phyloP scores from a whole-genome alignment of 2,329 filamentous ascomycete species.

The Penicillium sp. region DNA sequence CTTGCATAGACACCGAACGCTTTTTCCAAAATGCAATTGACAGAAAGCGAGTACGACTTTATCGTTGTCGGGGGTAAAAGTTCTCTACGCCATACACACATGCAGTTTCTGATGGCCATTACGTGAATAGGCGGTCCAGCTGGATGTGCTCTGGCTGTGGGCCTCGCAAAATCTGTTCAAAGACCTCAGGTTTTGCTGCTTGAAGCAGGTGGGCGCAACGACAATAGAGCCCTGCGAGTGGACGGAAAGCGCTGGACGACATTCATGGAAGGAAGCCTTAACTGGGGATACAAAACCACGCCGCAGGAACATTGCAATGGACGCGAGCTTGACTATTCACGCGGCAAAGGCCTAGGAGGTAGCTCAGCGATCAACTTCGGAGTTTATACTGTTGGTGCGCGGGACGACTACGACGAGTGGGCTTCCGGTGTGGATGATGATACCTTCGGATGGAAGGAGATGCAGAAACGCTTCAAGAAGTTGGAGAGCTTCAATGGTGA shows the following conservation, averaged over 20 bases:
- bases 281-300: constrained; percentile 54
- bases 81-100: background rate
- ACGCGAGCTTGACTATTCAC: constrained; percentile 51
- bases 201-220: constrained; percentile 58
- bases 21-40: constrained; percentile 1
- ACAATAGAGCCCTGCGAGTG: constrained; percentile 49
- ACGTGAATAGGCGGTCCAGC: constrained; percentile 56
- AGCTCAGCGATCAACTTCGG: constrained; percentile 57
- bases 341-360: constrained; percentile 54
- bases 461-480: constrained; percentile 51
- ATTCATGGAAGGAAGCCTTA: constrained; percentile 49
- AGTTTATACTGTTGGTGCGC: constrained; percentile 55
- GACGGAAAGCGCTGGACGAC: constrained; percentile 58
- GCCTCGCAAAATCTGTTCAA: constrained; percentile 49
- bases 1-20: background rate
- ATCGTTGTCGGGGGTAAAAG: constrained; percentile 21
- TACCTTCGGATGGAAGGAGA: constrained; percentile 55
- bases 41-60: constrained; percentile 14
- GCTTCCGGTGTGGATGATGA: constrained; percentile 57
- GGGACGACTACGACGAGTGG: constrained; percentile 64
- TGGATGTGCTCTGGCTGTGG: constrained; percentile 56
- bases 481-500: constrained; percentile 56
- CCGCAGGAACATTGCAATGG: constrained; percentile 48
- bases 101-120: background rate
- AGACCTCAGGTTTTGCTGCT: constrained; percentile 58